These are phyloP conservation scores for Lichina pygmaea DNA, from an alignment of 495 filamentous ascomycete genomes.

Conservation along the genomic window DNA sequence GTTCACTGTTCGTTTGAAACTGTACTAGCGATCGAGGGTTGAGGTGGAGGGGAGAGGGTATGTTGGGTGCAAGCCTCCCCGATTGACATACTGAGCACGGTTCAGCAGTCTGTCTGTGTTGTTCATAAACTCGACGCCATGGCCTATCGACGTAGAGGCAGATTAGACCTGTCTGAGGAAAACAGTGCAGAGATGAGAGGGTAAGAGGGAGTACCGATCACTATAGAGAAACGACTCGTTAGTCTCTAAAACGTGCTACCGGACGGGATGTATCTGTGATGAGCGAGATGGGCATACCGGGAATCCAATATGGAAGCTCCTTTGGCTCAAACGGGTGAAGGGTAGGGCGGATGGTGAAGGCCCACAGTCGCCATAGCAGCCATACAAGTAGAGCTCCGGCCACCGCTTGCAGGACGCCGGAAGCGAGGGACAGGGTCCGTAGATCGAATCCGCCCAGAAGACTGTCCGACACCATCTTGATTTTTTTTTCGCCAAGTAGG, in stretches of 20 bases:
- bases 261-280: neutral
- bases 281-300: neutral
- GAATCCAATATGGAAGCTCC: slow-evolving; percentile 10
- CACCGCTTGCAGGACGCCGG: neutral
- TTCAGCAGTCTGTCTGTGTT: neutral
- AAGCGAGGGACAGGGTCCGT: neutral
- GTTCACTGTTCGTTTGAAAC: neutral
- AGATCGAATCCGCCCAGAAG: too few species aligned
- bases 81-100: neutral
- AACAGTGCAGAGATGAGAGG: too few species aligned
- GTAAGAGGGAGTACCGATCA: too few species aligned
- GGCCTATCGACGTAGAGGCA: neutral
- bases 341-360: slow-evolving; percentile 7
- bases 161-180: too few species aligned
- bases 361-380: slow-evolving; percentile 9
- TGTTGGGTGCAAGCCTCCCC: too few species aligned
- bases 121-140: neutral
- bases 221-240: neutral
- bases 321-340: slow-evolving; percentile 9
- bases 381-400: neutral
- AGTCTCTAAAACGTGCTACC: neutral
- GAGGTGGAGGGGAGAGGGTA: too few species aligned
- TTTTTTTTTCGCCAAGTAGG: too few species aligned
- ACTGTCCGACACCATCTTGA: too few species aligned
- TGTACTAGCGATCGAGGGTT: too few species aligned